These are phyloP conservation scores for Clausena lansium DNA, from an alignment of 345 rosid species.

Conservation along the genomic window DNA sequence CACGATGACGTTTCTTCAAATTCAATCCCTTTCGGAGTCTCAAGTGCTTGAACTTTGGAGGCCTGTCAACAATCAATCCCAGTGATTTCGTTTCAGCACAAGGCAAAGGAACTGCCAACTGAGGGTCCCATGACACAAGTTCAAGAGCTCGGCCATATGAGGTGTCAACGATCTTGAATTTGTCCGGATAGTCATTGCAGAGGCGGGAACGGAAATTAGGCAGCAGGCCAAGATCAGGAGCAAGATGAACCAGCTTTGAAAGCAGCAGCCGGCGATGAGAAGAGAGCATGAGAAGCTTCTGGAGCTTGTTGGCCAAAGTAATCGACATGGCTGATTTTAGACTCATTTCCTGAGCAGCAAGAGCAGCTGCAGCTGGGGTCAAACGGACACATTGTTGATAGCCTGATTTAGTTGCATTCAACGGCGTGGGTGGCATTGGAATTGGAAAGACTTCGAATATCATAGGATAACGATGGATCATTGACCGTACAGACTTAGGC, in stretches of 20 bases:
- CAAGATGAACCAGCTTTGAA: slow-evolving; percentile 81
- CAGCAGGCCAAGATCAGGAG: slow-evolving; percentile 83
- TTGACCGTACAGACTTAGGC: slow-evolving; percentile 51
- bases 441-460: slow-evolving; percentile 71
- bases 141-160: slow-evolving; percentile 84
- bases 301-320: slow-evolving; percentile 65
- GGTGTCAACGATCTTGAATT: slow-evolving; percentile 72
- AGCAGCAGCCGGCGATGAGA: slow-evolving; percentile 66
- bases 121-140: slow-evolving; percentile 75
- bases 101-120: slow-evolving; percentile 52
- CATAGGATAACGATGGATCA: slow-evolving; percentile 80
- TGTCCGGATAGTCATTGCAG: slow-evolving; percentile 73
- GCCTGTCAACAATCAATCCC: slow-evolving; percentile 75
- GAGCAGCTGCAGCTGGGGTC: slow-evolving; percentile 62
- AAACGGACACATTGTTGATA: slow-evolving; percentile 76
- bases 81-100: slow-evolving; percentile 28
- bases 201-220: slow-evolving; percentile 86
- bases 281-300: slow-evolving; percentile 87
- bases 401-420: slow-evolving; percentile 65
- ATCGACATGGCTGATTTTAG: slow-evolving; percentile 55
- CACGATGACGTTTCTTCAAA: slow-evolving; percentile 60
- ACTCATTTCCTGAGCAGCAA: slow-evolving; percentile 51
- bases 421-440: slow-evolving; percentile 64
- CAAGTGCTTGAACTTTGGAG: slow-evolving; percentile 74
- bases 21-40: slow-evolving; percentile 75